These are phyloP conservation scores for Pachysandra terminalis DNA, from an alignment of 164 flowering plant genomes.

Conservation along the genomic window DNA sequence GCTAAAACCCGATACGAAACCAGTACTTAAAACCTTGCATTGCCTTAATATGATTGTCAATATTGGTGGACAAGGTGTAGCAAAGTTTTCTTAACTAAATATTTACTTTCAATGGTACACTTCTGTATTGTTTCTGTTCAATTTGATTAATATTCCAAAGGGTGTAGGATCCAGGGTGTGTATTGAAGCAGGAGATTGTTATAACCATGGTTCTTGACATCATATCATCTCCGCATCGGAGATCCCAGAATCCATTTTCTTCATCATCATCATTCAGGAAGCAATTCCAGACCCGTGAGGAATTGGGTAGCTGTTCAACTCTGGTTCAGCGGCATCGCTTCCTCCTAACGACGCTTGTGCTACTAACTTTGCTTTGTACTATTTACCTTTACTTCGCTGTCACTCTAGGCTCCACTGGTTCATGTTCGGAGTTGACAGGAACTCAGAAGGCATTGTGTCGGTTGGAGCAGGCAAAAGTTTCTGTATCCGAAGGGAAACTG, in stretches of 20 bases:
- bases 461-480: constrained; percentile 37
- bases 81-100: no score
- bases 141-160: background rate
- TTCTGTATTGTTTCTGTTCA: no score
- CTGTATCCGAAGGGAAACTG: constrained; percentile 47
- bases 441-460: constrained; percentile 46
- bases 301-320: constrained; percentile 53
- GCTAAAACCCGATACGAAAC: no score
- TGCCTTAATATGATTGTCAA: no score
- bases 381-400: constrained; percentile 79
- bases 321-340: constrained; percentile 64
- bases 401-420: constrained; percentile 47
- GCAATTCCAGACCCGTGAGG: constrained; percentile 36
- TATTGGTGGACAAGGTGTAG: no score
- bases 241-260: constrained; percentile 34
- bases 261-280: constrained; percentile 41
- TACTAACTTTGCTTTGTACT: constrained; percentile 60
- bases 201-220: constrained; percentile 42
- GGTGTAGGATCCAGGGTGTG: constrained; percentile 15
- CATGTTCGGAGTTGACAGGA: constrained; percentile 55
- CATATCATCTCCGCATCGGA: constrained; percentile 47
- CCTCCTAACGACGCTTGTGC: constrained; percentile 55
- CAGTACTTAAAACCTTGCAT: no score
- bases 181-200: background rate
- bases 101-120: no score